Conservation (phyloP, 768 basidiomycete species). For the Suillus lakei region DNA sequence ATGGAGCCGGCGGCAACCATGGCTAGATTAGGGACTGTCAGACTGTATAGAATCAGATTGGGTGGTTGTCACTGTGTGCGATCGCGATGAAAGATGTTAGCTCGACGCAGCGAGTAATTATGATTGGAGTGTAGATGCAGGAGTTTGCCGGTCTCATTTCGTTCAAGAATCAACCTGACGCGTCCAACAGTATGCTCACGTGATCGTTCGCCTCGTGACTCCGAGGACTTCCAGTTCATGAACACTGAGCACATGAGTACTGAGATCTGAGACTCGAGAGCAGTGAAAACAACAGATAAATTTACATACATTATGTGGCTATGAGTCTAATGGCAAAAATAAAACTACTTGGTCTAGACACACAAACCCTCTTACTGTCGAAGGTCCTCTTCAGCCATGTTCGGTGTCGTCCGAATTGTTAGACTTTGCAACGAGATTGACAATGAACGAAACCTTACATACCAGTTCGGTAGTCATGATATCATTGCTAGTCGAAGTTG, state of each 20-base stretch:
- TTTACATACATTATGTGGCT: not conserved
- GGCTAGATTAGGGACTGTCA: slow-evolving; percentile 16
- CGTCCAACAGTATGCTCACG: not conserved
- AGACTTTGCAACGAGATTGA: not conserved
- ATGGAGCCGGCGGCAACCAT: slow-evolving; percentile 91
- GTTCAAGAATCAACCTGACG: slow-evolving; percentile 10
- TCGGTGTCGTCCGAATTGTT: not conserved
- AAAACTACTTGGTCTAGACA: no score
- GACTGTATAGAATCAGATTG: not conserved
- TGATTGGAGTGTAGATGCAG: not conserved
- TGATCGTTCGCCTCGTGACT: not conserved
- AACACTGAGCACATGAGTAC: no score
- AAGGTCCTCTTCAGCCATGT: not conserved
- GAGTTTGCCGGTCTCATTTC: not conserved
- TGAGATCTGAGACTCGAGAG: no score
- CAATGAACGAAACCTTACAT: not conserved
- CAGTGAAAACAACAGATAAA: no score
- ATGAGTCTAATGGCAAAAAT: not conserved
- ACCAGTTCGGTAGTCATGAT: not conserved
- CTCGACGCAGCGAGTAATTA: not conserved
- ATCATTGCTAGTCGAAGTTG: not conserved
- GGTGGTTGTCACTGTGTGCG: not conserved
- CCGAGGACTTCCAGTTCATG: no score
- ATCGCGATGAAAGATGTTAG: slow-evolving; percentile 3
- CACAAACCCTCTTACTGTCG: not conserved